Conservation (phyloP, 306 rosid species). For the Prunus davidiana region DNA sequence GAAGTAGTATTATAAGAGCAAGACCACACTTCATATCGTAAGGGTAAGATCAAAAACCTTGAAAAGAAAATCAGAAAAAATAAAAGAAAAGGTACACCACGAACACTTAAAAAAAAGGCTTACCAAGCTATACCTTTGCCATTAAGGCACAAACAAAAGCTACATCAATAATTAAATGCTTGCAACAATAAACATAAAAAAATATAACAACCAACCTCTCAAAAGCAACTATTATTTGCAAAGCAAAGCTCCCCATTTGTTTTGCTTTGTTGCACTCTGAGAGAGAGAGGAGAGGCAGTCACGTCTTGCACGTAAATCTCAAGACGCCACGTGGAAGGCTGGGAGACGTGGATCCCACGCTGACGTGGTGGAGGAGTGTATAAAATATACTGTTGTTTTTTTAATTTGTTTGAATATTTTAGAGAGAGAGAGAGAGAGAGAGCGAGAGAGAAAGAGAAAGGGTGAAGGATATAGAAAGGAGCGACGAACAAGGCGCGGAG, state of each 20-base stretch:
- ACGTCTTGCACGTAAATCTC: slow-evolving; percentile 49
- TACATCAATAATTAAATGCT: slow-evolving; percentile 4
- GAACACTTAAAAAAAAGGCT: neutral
- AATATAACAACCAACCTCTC: neutral
- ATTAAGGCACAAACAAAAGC: slow-evolving; percentile 16
- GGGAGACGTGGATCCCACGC: slow-evolving; percentile 57
- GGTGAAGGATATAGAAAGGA: slow-evolving; percentile 25
- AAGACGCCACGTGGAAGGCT: slow-evolving; percentile 56
- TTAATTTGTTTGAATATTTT: neutral
- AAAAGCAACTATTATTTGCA: neutral
- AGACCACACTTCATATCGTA: too few relatives aligned
- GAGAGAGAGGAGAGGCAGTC: slow-evolving; percentile 40
- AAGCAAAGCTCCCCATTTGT: neutral
- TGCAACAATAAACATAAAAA: neutral
- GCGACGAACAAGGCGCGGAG: slow-evolving; percentile 55
- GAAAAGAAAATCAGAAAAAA: neutral
- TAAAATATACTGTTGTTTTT: neutral
- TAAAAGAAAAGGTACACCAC: neutral
- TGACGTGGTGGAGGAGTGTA: slow-evolving; percentile 48
- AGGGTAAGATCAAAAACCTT: too few relatives aligned
- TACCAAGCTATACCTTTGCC: slow-evolving; percentile 6
- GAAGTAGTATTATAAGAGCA: too few relatives aligned
- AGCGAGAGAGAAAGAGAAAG: slow-evolving; percentile 9
- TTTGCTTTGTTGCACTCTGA: neutral
- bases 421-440: neutral